Evolutionary conservation across 768 basidiomycete genomes (phyloP).

Genomic region (Pulveroboletus ravenelii): DNA sequence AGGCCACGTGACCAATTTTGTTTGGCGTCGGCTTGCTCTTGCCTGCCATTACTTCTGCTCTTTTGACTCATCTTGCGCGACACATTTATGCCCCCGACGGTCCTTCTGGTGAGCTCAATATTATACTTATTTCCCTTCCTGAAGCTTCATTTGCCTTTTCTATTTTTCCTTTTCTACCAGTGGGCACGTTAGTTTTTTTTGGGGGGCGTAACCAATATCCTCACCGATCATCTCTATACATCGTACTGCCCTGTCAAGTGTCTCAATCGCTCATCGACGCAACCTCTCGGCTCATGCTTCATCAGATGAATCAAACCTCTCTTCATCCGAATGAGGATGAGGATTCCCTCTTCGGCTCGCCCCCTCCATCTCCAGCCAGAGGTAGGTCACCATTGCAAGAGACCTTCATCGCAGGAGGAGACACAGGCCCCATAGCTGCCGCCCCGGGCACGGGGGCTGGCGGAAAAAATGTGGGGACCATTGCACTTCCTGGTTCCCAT

Average conservation of each 20-base stretch:
- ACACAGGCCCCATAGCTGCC: constrained; percentile 11
- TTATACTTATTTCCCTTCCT: background rate
- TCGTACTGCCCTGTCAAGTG: constrained; percentile 11
- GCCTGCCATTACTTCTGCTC: background rate
- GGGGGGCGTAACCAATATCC: background rate
- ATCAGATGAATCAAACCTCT: constrained; percentile 17
- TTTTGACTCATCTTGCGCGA: background rate
- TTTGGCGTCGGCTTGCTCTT: background rate
- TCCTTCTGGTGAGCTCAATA: constrained; percentile 3
- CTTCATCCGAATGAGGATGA: constrained; percentile 35
- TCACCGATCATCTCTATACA: constrained; percentile 3
- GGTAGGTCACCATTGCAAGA: constrained; percentile 73
- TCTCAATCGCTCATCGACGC: constrained; percentile 12
- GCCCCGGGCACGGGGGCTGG: constrained; percentile 23
- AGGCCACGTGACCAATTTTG: constrained; percentile 1
- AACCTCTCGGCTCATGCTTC: constrained; percentile 13
- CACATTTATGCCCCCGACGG: background rate
- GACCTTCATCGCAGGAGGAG: constrained; percentile 18
- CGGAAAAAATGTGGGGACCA: constrained; percentile 81
- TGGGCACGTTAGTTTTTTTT: background rate
- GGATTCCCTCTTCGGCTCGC: constrained; percentile 78
- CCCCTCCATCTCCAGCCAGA: constrained; percentile 66
- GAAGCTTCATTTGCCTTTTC: background rate
- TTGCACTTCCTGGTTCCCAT: constrained; percentile 97
- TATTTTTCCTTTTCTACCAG: background rate